Percentiles rank a stretch among this genome's conserved stretches.
These are phyloP conservation scores for Rhodotorula diobovata DNA, from an alignment of 768 basidiomycete species.

Conservation along the genomic window DNA sequence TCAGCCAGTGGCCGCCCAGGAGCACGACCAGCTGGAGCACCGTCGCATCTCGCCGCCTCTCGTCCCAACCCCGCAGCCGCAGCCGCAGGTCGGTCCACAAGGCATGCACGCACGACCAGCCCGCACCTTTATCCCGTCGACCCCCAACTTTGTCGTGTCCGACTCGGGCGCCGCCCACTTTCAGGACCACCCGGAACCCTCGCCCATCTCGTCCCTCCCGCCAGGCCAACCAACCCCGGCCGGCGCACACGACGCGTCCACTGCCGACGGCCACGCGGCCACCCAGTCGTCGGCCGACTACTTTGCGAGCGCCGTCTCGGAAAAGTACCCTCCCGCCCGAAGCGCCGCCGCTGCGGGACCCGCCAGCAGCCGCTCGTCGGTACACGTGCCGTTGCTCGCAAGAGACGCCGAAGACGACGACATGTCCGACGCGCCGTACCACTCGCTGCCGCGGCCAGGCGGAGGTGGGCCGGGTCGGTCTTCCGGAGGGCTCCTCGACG, in stretches of 20 bases:
- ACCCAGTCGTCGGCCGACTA: constrained; percentile 5
- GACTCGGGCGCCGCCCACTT: not conserved
- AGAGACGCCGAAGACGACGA: constrained; percentile 8
- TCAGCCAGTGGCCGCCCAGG: no score
- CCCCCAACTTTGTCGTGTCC: constrained; percentile 2
- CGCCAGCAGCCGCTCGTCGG: constrained; percentile 2
- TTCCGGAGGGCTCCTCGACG: not conserved
- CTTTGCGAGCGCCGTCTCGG: not conserved
- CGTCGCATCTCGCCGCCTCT: not conserved
- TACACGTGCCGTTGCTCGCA: constrained; percentile 25
- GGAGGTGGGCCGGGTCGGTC: not conserved
- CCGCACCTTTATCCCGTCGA: constrained; percentile 1
- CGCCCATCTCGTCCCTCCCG: not conserved
- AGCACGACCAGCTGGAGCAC: not conserved
- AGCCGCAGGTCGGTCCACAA: no score
- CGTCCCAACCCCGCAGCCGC: not conserved
- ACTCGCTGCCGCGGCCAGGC: not conserved
- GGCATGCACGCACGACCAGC: constrained; percentile 7
- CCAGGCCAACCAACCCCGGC: no score
- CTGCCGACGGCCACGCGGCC: no score
- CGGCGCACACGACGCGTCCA: no score
- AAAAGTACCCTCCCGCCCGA: constrained; percentile 11
- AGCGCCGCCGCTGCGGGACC: not conserved
- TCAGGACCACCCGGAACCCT: not conserved
- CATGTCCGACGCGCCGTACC: not conserved